Base-by-base conservation (phyloP, 2,329 filamentous ascomycete species). In the Geoglossum cookeanum region DNA sequence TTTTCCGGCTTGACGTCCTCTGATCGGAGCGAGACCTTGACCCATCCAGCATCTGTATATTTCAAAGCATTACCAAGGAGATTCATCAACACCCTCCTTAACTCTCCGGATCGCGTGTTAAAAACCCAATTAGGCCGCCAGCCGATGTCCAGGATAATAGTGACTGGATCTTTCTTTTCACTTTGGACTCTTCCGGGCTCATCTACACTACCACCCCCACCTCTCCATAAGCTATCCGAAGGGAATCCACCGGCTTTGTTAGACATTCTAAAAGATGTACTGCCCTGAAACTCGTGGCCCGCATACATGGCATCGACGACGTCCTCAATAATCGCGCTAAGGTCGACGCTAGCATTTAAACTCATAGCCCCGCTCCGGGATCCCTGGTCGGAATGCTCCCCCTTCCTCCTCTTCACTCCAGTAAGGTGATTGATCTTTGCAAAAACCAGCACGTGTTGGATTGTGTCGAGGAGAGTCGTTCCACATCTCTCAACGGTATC, bases 51-150 rank as follows among this genome's bases (percentile, higher is more conserved):
- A 1, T 72, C 69, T 0, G 78, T 83, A 58, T 81, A 83, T 63
- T 83, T 83, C 63, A 83, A 70, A 0, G 80, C 74, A 62, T 83
- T 83, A 6, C 77, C 77, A 47, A 81, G 76, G 0, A 83, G 62
- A 58, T 83, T 83, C 78, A 81, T 80, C 53, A 82, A 71, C 51
- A 83, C 75, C 5, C 78, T 71, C n/a, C 71, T 67, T 7, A 72
- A 62, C 0, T 69, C 70, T 53, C 74, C 68, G 0, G 77, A 74
- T 52, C 81, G 75, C 1, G 76, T 74, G 3, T 73, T 68, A 62
- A 79, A 80, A 0, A 68, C 65, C 78, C 80, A 83, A 11, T 52
- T 44, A 13, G 48, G 27, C 51, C 53, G n/a, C 35, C 39, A 44
- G 39, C 39, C 39, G 15, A 44, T 44, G 39, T 44, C 39, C 15